Percentiles rank a stretch among this genome's conserved stretches.
phyloP scores from a whole-genome alignment of 345 rosid species.

The Xanthoceras sorbifolium region DNA sequence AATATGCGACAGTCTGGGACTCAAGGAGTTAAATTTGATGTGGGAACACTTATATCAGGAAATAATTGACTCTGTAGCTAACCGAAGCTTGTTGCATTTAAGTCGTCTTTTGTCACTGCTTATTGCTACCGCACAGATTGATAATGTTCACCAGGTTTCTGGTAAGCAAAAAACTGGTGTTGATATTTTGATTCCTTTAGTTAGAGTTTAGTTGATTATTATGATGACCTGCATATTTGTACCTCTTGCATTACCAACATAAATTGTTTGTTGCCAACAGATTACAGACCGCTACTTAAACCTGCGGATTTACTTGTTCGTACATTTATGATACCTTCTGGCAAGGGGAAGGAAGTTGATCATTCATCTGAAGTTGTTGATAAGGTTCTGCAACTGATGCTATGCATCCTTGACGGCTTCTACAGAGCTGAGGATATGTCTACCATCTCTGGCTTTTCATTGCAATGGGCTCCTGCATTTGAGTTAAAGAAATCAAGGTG shows the following conservation, averaged over 20 bases:
- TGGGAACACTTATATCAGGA: conserved; percentile 59
- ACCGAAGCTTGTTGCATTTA: conserved; percentile 38
- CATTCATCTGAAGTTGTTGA: conserved; percentile 48
- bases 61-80: conserved; percentile 40
- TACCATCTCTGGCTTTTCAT: conserved; percentile 38
- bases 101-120: conserved; percentile 57
- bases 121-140: conserved; percentile 49
- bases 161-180: conserved; percentile 48
- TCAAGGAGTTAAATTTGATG: conserved; percentile 48
- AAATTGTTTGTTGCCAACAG: conserved; percentile 40
- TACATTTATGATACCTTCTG: conserved; percentile 42
- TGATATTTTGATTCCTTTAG: conserved; percentile 19
- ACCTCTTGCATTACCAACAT: conserved; percentile 13
- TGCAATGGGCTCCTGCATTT: conserved; percentile 77
- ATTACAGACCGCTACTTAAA: conserved; percentile 54
- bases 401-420: conserved; percentile 58
- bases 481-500: conserved; percentile 63
- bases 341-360: conserved; percentile 36
- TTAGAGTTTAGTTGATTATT: conserved; percentile 4
- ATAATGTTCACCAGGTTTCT: conserved; percentile 41
- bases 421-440: conserved; percentile 37
- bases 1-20: conserved; percentile 57
- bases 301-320: conserved; percentile 44
- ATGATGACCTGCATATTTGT: not conserved
- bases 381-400: conserved; percentile 65